phyloP scores from a whole-genome alignment of 2,329 filamentous ascomycete genomes.

The Bipolaris bicolor region DNA sequence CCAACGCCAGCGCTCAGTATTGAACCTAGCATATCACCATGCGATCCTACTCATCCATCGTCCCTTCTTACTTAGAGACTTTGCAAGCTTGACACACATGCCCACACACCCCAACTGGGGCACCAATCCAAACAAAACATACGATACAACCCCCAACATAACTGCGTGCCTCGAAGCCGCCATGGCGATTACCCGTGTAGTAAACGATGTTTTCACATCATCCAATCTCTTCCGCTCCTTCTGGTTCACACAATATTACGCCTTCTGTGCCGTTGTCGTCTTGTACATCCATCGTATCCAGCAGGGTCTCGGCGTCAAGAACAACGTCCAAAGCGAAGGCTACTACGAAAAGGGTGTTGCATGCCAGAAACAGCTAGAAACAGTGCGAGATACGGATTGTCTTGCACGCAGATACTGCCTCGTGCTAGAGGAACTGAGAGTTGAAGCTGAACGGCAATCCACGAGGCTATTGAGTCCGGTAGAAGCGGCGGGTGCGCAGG shows the following conservation, averaged over 20 bases:
- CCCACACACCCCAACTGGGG: constrained; percentile 27
- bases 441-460: constrained; percentile 48
- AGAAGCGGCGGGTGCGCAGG: background rate
- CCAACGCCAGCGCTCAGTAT: constrained; percentile 59
- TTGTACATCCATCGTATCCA: constrained; percentile 63
- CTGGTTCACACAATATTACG: constrained; percentile 62
- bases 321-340: constrained; percentile 56
- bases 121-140: constrained; percentile 10
- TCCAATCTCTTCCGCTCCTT: constrained; percentile 55
- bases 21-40: constrained; percentile 62
- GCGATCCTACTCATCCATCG: constrained; percentile 63
- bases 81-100: constrained; percentile 45
- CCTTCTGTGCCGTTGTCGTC: constrained; percentile 61
- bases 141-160: constrained; percentile 44
- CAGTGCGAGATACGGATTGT: constrained; percentile 41
- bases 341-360: constrained; percentile 54
- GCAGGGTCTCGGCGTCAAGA: constrained; percentile 51
- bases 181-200: constrained; percentile 53
- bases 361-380: constrained; percentile 48
- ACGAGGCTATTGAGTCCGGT: constrained; percentile 9
- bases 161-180: constrained; percentile 57
- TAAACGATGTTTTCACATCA: constrained; percentile 51
- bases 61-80: constrained; percentile 58
- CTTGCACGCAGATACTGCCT: constrained; percentile 57
- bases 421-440: constrained; percentile 59